Evolutionary conservation across 129 eudicot genomes (phyloP).

Genomic region (Logfia minima): DNA sequence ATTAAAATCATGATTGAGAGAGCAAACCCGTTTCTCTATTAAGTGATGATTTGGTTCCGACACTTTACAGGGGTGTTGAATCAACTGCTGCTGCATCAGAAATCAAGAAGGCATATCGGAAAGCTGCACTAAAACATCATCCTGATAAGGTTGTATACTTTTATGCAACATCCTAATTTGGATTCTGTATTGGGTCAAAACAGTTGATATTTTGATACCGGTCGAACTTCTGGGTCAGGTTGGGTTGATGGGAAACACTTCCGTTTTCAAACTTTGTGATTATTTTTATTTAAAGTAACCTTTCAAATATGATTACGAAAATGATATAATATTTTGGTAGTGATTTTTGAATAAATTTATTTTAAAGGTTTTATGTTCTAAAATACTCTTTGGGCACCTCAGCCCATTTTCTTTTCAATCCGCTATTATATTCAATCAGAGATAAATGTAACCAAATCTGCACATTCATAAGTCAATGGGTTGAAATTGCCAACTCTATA

Average conservation of each 20-base stretch:
- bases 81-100: conserved; percentile 73
- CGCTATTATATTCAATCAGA: not conserved
- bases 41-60: not conserved
- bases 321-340: not conserved
- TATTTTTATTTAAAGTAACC: not conserved
- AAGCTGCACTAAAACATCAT: conserved; percentile 95
- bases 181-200: not conserved
- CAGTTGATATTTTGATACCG: not conserved
- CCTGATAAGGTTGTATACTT: conserved; percentile 79
- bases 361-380: not conserved
- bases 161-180: not conserved
- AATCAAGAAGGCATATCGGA: conserved; percentile 93
- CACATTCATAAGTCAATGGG: not conserved
- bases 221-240: not conserved
- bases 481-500: not conserved
- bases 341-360: not conserved
- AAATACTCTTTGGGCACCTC: not conserved
- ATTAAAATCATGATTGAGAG: conserved; percentile 3
- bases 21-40: not conserved
- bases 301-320: not conserved
- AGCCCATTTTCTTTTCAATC: not conserved
- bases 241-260: not conserved
- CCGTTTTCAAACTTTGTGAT: not conserved
- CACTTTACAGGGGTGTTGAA: conserved; percentile 71
- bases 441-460: not conserved